These are phyloP conservation scores for Plectosphaerella sp. DNA, from an alignment of 2,329 filamentous ascomycete genomes.

Conservation along the genomic window DNA sequence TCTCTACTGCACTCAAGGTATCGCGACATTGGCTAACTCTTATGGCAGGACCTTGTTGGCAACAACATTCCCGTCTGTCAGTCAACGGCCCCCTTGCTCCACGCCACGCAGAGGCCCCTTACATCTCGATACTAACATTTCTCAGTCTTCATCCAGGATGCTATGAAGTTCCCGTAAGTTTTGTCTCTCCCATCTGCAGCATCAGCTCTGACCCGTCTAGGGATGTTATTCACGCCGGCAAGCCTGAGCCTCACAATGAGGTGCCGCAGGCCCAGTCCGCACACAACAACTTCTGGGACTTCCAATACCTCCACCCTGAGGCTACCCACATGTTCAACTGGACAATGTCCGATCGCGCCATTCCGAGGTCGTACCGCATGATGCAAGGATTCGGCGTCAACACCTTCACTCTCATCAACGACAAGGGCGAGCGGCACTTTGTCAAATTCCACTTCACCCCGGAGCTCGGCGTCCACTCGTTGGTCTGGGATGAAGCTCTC, in stretches of 20 bases:
- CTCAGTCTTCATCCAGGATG: conserved; percentile 71
- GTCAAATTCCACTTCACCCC: conserved; percentile 78
- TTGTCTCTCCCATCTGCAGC: neutral
- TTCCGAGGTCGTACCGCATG: conserved; percentile 74
- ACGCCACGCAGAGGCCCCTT: too few relatives aligned
- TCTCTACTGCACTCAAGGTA: neutral
- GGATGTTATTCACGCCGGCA: conserved; percentile 34
- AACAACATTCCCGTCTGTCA: conserved; percentile 53
- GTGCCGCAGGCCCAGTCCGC: conserved; percentile 67
- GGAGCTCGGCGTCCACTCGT: conserved; percentile 68
- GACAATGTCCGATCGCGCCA: conserved; percentile 70
- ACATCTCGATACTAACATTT: neutral
- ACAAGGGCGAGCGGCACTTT: conserved; percentile 63
- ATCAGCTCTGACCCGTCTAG: neutral
- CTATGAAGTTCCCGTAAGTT: conserved; percentile 67
- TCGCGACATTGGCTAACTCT: neutral
- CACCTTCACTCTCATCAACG: conserved; percentile 67
- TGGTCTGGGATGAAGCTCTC: conserved; percentile 76
- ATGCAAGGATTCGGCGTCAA: conserved; percentile 87
- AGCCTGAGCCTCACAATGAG: conserved; percentile 68
- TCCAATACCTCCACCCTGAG: conserved; percentile 62
- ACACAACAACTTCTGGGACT: conserved; percentile 78
- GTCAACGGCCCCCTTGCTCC: neutral
- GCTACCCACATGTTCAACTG: conserved; percentile 77
- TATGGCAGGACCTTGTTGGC: conserved; percentile 55